phyloP scores from a whole-genome alignment of 129 eudicot species.

The Pittosporum tobira region DNA sequence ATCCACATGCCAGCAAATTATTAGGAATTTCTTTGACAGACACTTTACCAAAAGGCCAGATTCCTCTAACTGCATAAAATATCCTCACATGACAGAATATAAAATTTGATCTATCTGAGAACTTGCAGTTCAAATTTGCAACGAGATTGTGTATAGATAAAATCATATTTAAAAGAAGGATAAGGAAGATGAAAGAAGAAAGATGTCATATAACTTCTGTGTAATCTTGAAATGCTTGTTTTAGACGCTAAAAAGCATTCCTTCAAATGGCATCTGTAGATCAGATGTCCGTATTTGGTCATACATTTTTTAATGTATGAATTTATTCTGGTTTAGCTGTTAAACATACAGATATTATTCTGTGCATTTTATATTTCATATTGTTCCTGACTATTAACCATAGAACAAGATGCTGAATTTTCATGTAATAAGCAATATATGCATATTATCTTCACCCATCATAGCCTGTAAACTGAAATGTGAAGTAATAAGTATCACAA shows the following conservation, averaged over 20 bases:
- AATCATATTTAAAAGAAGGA: slow-evolving; percentile 3
- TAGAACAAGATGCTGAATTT: slow-evolving; percentile 2
- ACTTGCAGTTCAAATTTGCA: slow-evolving; percentile 12
- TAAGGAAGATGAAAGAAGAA: slow-evolving; percentile 12
- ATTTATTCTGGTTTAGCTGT: slow-evolving; percentile 24
- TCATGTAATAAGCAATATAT: not conserved
- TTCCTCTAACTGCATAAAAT: slow-evolving; percentile 45
- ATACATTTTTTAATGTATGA: not conserved
- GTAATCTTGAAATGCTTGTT: slow-evolving; percentile 20
- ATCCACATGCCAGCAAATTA: slow-evolving; percentile 62
- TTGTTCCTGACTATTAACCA: not conserved
- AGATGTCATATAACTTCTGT: slow-evolving; percentile 3
- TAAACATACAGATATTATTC: slow-evolving; percentile 5
- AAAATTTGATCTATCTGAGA: slow-evolving; percentile 17
- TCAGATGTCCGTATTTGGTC: slow-evolving; percentile 1
- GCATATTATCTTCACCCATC: not conserved
- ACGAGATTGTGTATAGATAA: not conserved
- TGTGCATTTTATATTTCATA: not conserved
- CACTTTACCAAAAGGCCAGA: slow-evolving; percentile 55
- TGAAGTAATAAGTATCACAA: too few relatives aligned
- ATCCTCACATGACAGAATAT: slow-evolving; percentile 40
- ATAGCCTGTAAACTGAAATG: not conserved
- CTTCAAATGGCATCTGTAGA: slow-evolving; percentile 11
- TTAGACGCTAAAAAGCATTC: slow-evolving; percentile 22
- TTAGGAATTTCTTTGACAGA: slow-evolving; percentile 34